Evolutionary conservation across 805 yeast species (phyloP).

Genomic region (Ogataea pignaliae): DNA sequence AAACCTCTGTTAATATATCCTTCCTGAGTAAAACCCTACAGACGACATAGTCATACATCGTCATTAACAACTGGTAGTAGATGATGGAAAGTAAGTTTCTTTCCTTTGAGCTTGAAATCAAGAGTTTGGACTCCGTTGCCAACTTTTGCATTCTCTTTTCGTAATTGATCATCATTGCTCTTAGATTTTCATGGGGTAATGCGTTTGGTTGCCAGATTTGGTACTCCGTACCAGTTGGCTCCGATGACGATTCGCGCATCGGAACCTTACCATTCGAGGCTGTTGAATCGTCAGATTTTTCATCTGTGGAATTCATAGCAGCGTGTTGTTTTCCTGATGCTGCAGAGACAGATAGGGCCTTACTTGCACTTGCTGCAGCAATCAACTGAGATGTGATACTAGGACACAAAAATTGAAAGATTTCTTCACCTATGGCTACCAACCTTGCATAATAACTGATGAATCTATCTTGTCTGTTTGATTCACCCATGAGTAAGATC

Average conservation of each 20-base stretch:
- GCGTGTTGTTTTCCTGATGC: not conserved
- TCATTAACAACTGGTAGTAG: constrained; percentile 47
- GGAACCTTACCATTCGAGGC: not conserved
- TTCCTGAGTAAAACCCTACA: constrained; percentile 33
- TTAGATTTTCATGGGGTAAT: constrained; percentile 21
- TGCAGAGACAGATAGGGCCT: not conserved
- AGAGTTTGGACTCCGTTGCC: constrained; percentile 37
- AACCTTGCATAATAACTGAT: constrained; percentile 41
- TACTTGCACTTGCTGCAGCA: constrained; percentile 1
- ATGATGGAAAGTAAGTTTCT: constrained; percentile 38
- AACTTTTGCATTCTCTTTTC: constrained; percentile 38
- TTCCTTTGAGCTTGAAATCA: constrained; percentile 32
- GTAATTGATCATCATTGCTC: constrained; percentile 33
- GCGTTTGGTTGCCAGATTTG: constrained; percentile 7
- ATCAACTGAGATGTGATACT: constrained; percentile 14
- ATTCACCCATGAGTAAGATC: constrained; percentile 32
- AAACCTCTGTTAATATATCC: constrained; percentile 30
- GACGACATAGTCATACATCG: constrained; percentile 49
- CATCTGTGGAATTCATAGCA: not conserved
- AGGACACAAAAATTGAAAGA: constrained; percentile 37
- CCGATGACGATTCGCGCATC: not conserved
- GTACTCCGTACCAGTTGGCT: constrained; percentile 1
- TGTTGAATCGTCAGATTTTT: not conserved
- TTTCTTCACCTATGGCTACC: constrained; percentile 47
- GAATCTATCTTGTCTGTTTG: constrained; percentile 36